Base-by-base conservation (phyloP, 1,139 yeast genomes). In the Hemisphaericaspora subhashii region DNA sequence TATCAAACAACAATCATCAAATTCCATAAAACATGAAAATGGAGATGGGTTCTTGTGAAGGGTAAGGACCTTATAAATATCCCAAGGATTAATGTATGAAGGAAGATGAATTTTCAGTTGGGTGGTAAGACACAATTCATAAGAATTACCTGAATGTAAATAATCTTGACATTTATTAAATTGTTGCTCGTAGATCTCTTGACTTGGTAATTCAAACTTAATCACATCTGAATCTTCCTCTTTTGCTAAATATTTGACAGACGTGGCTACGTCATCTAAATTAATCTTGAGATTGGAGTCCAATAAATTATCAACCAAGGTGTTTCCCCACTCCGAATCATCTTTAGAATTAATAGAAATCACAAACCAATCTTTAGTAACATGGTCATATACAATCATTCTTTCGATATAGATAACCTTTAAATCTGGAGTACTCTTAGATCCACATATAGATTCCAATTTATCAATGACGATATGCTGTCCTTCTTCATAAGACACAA, bases 101-200 rank as follows among this genome's bases (percentile, higher is more conserved):
- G 77, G 82, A 34, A 81, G 66, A 16, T 59, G 62, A 16, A 90
- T 73, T 39, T 70, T 72, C 48, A 95, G 87, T 47, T 80, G 86
- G 0, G 86, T 83, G 0, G 98, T 92, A 29, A 92, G 71, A 55
- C 98, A 92, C 18, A 94, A 72, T 57, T 94, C 99, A 54, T 94
- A 94, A 1, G 98, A 89, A 54, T 92, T 95, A 9, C 99, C 99
- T 4, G 82, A 66, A 40, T 74, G 79, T 33, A 94, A 70, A 47
- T 66, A 80, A 15, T 78, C 74, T 58, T 88, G 95, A 56, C 96
- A 87, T 38, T 64, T 48, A 1, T 68, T 55, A 52, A 89, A 86
- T 36, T 79, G 80, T 3, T 66, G 47, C 7, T 67, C 58, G 59
- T 90, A 92, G 1, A 63, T 55, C 0, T 67, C 68, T 44, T 76